These are phyloP conservation scores for Lanmaoa rubissima DNA, from an alignment of 768 basidiomycete species.

Conservation along the genomic window DNA sequence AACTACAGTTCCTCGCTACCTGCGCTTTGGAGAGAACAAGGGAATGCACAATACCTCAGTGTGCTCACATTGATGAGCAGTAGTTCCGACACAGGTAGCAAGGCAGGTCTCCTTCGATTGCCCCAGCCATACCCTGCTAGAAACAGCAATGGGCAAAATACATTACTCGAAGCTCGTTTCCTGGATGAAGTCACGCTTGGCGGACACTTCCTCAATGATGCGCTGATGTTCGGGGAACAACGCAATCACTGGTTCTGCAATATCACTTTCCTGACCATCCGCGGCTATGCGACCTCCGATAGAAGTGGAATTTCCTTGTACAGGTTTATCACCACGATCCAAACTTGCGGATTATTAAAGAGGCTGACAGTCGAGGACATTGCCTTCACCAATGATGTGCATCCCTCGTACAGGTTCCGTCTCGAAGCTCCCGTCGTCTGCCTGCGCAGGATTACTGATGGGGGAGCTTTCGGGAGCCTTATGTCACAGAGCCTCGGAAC, in stretches of 20 bases:
- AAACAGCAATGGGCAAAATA: background rate
- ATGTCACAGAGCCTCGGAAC: constrained; percentile 1
- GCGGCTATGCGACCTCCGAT: background rate
- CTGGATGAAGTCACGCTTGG: background rate
- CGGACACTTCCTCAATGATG: background rate
- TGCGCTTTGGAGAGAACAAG: constrained; percentile 6
- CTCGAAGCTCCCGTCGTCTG: constrained; percentile 2
- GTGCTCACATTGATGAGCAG: background rate
- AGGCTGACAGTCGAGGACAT: constrained; percentile 5
- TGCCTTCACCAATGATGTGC: constrained; percentile 5
- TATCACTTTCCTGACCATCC: constrained; percentile 1
- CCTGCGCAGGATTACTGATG: background rate
- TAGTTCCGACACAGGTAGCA: background rate
- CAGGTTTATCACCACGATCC: background rate
- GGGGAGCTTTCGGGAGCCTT: background rate
- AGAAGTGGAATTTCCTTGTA: constrained; percentile 1
- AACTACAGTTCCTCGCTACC: constrained; percentile 1
- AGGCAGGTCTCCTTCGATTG: background rate
- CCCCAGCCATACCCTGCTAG: background rate
- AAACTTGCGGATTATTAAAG: background rate
- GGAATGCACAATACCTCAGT: background rate
- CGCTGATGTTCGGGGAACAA: background rate
- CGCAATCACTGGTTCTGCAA: constrained; percentile 1
- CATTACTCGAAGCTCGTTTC: background rate
- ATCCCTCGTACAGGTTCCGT: constrained; percentile 1